Conservation (phyloP, 2,329 filamentous ascomycete genomes). For the Aspergillus hiratsukae region DNA sequence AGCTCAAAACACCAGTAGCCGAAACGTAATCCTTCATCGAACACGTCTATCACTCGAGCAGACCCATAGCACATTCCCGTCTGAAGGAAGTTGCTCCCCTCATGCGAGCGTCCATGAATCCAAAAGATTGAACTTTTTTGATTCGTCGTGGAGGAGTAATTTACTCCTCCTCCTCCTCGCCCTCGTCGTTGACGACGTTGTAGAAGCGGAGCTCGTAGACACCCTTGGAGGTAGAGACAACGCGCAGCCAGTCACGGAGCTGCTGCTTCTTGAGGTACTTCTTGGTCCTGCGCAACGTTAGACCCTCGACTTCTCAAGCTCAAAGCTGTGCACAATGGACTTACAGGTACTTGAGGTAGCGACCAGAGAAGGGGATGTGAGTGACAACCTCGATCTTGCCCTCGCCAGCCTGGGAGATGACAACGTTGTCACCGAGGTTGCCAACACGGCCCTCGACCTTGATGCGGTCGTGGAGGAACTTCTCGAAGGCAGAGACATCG, state of each 20-base stretch:
- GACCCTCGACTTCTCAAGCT: background rate
- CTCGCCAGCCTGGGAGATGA: conserved; percentile 85
- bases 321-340: conserved; percentile 34
- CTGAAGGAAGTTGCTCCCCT: conserved; percentile 8
- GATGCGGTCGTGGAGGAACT: conserved; percentile 99
- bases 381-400: conserved; percentile 98
- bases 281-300: conserved; percentile 68
- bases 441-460: conserved; percentile 98
- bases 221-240: conserved; percentile 95
- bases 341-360: conserved; percentile 99
- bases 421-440: conserved; percentile 91
- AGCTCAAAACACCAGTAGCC: background rate
- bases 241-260: conserved; percentile 99
- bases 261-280: conserved; percentile 99
- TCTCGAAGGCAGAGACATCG: conserved; percentile 97
- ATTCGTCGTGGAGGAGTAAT: conserved; percentile 31
- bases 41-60: conserved; percentile 9
- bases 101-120: conserved; percentile 2
- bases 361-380: conserved; percentile 96
- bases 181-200: conserved; percentile 99
- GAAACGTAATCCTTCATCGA: conserved; percentile 8
- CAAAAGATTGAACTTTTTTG: conserved; percentile 9
- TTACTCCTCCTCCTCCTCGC: conserved; percentile 98
- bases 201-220: conserved; percentile 99
- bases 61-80: conserved; percentile 7